Evolutionary conservation across 176 grass and related monocot genomes (phyloP), one percentile per base, ranked within the genome.

Genomic region (Chloris gayana): DNA sequence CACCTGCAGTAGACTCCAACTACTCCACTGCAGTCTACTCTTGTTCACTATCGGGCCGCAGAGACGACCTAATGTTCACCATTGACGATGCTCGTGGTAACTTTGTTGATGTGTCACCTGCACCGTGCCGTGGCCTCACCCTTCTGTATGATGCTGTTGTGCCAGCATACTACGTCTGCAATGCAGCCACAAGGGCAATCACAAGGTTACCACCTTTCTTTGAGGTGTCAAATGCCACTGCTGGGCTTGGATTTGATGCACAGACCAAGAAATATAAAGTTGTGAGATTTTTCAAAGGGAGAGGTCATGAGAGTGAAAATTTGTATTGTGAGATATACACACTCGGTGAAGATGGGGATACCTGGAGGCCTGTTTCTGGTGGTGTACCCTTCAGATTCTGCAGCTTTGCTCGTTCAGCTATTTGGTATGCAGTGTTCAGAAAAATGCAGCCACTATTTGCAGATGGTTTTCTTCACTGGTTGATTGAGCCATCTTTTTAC

Each of bases 211-310:
- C 83, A 3, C 75, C 68, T 2, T 85, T 11, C 33, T 3, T 5
- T 0, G 29, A 27, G 4, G 44, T 11, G 13, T 0, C 15, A 1
- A 3, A 5, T 14, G 14, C 30, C 3, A 74, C 46, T 9, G 71
- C 70, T 26, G 69, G 84, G n/a, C 61, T 86, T 18, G 75, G 67
- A 2, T 85, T 80, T 3, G 83, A 85, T 53, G 12, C 44, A 3
- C 24, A 18, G 12, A 44, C 25, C 0, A 64, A 38, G 57, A 47
- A 56, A 31, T 31, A 66, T 69, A 85, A 79, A 68, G 75, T 73
- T 32, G 83, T 80, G 76, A 67, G 84, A 60, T 14, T 86, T 17
- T 45, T 80, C 10, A 3, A 6, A 27, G 12, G 57, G 24, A 26
- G 1, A 15, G 5, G 0, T 45, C 0, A 0, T 35, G 26, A 68